Evolutionary conservation across 129 eudicot genomes (phyloP).

Genomic region (Escallonia herrerae): DNA sequence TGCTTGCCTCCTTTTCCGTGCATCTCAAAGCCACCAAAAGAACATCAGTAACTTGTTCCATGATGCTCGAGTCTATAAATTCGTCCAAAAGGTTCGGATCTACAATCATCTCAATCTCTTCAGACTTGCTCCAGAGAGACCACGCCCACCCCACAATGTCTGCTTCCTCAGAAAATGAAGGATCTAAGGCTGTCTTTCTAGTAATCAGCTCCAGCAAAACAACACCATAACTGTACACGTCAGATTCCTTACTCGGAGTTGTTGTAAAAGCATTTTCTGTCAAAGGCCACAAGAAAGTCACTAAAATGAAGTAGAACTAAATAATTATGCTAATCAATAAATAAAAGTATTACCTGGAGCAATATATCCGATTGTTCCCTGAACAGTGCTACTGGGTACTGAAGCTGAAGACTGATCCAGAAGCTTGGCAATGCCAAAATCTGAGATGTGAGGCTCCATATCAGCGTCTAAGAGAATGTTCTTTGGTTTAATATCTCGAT

Average conservation of each 20-base stretch:
- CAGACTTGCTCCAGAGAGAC: slow-evolving; percentile 39
- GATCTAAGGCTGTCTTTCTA: slow-evolving; percentile 45
- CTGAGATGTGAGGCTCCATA: slow-evolving; percentile 81
- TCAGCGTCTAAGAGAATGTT: slow-evolving; percentile 78
- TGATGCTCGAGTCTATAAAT: slow-evolving; percentile 29
- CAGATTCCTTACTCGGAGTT: slow-evolving; percentile 47
- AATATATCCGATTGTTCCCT: slow-evolving; percentile 77
- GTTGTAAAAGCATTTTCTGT: slow-evolving; percentile 63
- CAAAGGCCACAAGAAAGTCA: background rate
- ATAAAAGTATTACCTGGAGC: slow-evolving; percentile 63
- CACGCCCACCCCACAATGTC: slow-evolving; percentile 54
- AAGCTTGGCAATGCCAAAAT: slow-evolving; percentile 87
- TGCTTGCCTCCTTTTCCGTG: slow-evolving; percentile 47
- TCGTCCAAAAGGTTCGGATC: slow-evolving; percentile 47
- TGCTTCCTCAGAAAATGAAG: slow-evolving; percentile 35
- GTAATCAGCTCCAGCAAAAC: slow-evolving; percentile 65
- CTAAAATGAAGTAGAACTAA: background rate
- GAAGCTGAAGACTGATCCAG: slow-evolving; percentile 54
- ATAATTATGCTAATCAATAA: no score
- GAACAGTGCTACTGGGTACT: slow-evolving; percentile 22
- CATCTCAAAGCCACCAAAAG: slow-evolving; percentile 59
- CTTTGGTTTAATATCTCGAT: slow-evolving; percentile 81
- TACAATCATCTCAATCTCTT: slow-evolving; percentile 41
- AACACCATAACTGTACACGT: slow-evolving; percentile 76
- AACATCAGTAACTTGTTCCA: slow-evolving; percentile 53